A percentile compares a stretch with the other conserved stretches of the same genome.
Conservation (phyloP, 1,284 basidiomycete genomes). For the Boletellus dicymbophilus region DNA sequence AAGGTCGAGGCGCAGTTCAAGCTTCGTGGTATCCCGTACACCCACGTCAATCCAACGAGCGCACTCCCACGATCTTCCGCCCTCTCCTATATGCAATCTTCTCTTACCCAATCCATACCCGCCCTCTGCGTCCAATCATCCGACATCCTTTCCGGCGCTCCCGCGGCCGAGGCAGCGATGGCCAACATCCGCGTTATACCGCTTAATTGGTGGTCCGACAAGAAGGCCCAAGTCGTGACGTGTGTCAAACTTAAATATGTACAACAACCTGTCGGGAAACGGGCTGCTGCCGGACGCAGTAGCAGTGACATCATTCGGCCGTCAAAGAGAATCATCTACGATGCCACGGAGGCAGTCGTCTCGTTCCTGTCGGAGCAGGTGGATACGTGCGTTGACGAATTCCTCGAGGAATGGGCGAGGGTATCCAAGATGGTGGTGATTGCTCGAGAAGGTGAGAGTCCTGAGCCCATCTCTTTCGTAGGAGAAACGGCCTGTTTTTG, state of each 20-base stretch:
- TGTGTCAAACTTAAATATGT: conserved; percentile 88
- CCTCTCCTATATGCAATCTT: conserved; percentile 61
- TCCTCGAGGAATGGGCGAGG: conserved; percentile 88
- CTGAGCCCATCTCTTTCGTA: not conserved
- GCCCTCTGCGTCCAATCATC: conserved; percentile 80
- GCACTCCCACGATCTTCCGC: conserved; percentile 44
- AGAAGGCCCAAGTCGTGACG: conserved; percentile 76
- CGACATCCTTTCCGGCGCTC: conserved; percentile 78
- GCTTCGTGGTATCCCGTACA: conserved; percentile 76
- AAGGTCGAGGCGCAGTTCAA: conserved; percentile 90
- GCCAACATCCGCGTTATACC: conserved; percentile 88
- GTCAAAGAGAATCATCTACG: conserved; percentile 84
- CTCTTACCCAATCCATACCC: conserved; percentile 73
- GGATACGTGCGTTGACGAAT: conserved; percentile 84
- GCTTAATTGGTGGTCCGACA: conserved; percentile 88
- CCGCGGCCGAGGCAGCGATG: conserved; percentile 87
- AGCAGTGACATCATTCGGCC: conserved; percentile 69
- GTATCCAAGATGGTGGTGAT: conserved; percentile 93
- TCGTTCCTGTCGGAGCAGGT: conserved; percentile 86
- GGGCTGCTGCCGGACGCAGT: conserved; percentile 45
- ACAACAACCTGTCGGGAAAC: conserved; percentile 78
- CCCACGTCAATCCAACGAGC: conserved; percentile 66
- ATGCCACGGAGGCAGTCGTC: conserved; percentile 81
- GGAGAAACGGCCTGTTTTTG: not conserved
- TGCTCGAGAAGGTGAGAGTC: conserved; percentile 72